Evolutionary conservation across 495 filamentous ascomycete genomes (phyloP), one percentile per base, ranked within the genome.

Genomic region (Tuber brumale): DNA sequence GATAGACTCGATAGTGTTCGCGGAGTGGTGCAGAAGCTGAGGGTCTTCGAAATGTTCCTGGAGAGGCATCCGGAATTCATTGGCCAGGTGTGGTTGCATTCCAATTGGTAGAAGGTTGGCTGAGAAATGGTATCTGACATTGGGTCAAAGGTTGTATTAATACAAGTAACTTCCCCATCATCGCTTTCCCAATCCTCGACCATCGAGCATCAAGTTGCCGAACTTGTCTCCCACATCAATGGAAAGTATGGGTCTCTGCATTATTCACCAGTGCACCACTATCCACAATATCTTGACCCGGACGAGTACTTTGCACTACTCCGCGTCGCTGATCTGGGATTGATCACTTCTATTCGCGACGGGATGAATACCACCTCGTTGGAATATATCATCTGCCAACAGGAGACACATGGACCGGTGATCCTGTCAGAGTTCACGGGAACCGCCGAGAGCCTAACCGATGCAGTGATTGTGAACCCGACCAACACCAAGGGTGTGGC

Each of bases 301-400:
- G 90, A 92, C 75, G 94, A 97, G 85, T 97, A 97, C 83, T 94
- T 97, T 84, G 94, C 94, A 3, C 88, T 97, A 16, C 87, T 97
- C 31, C 90, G 94, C 45, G 89, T 92, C 8, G 94, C 92, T 14
- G 93, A 97, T 84, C 91, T 97, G 44, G 94, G 94, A 37, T 85
- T 97, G 57, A 97, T 97, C 83, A 97, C 94, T 10, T 94, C 92
- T 69, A 93, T 97, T 42, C 89, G 94, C 66, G 94, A 97, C 84
- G 94, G 94, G 73, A 97, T 97, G 94, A 97, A 97, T 85, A 97
- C 94, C 19, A 97, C 94, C 12, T 94, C 92, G 83, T 84, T 97
- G 72, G 94, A 97, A 84, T 97, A 96, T 83, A 89, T 97, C 43
- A 88, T 97, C 72, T 95, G 93, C 85, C 94, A 97, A 84, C 91